These are phyloP conservation scores for Teratosphaeria zuluensis DNA, from an alignment of 2,329 filamentous ascomycete species.

Conservation along the genomic window DNA sequence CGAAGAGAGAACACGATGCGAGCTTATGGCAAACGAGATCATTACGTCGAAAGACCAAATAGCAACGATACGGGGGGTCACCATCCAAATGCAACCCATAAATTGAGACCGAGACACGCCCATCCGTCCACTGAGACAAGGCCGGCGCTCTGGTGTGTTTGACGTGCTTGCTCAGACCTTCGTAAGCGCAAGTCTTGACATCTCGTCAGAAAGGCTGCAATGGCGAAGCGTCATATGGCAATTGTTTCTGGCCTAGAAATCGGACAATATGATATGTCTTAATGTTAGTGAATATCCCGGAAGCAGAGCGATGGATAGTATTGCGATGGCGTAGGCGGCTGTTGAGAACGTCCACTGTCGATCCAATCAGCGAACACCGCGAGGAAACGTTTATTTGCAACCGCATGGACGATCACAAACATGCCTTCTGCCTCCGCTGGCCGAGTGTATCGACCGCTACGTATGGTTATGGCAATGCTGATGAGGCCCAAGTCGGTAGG, in stretches of 20 bases:
- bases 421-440: too few relatives aligned
- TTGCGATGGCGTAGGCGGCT: neutral
- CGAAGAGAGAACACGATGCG: conserved; percentile 38
- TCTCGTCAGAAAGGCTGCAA: too few relatives aligned
- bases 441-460: neutral
- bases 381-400: neutral
- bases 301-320: neutral
- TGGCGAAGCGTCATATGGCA: too few relatives aligned
- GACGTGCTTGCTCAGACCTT: neutral
- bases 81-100: conserved; percentile 29
- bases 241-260: neutral
- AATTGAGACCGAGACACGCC: conserved; percentile 32
- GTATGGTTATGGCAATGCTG: neutral
- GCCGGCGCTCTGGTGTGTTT: neutral
- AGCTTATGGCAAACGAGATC: conserved; percentile 38
- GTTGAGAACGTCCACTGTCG: neutral
- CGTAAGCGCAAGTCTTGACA: neutral
- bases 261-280: neutral
- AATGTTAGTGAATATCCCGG: neutral
- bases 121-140: neutral
- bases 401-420: neutral
- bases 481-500: neutral
- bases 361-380: neutral
- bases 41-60: conserved; percentile 30
- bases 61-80: conserved; percentile 43